Evolutionary conservation across 2,329 filamentous ascomycete genomes (phyloP).

Genomic region (Fusarium piperis): DNA sequence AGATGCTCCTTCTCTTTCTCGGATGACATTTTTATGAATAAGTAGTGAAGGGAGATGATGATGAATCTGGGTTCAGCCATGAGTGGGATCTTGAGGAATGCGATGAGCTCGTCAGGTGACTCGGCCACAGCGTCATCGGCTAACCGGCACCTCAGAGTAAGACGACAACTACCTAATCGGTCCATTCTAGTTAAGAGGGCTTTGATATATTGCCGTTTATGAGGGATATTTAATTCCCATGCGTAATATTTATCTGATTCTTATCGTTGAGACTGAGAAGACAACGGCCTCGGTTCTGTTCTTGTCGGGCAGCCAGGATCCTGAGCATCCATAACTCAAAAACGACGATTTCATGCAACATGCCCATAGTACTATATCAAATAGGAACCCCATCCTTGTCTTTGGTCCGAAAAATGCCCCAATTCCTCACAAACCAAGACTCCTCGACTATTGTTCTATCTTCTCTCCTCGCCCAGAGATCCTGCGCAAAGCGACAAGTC

Average conservation of each 20-base stretch:
- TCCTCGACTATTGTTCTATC: background rate
- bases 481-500: background rate
- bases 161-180: slow-evolving; percentile 10
- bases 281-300: background rate
- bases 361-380: background rate
- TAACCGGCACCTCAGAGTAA: slow-evolving; percentile 9
- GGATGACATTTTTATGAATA: slow-evolving; percentile 6
- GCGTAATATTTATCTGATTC: background rate
- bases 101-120: background rate
- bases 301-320: background rate
- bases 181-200: background rate
- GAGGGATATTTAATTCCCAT: background rate
- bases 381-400: background rate
- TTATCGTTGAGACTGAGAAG: background rate
- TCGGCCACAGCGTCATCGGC: slow-evolving; percentile 30
- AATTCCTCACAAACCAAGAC: background rate
- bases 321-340: background rate
- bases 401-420: too few relatives aligned
- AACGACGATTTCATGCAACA: background rate
- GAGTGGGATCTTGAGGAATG: slow-evolving; percentile 9
- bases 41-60: background rate
- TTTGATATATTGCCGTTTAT: background rate
- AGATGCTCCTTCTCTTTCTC: slow-evolving; percentile 27
- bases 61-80: background rate
- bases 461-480: background rate